A percentile compares a stretch with the other conserved stretches of the same genome.
Evolutionary conservation across 768 basidiomycete genomes (phyloP).

Genomic region (Rubroboletus pulcherrimus): DNA sequence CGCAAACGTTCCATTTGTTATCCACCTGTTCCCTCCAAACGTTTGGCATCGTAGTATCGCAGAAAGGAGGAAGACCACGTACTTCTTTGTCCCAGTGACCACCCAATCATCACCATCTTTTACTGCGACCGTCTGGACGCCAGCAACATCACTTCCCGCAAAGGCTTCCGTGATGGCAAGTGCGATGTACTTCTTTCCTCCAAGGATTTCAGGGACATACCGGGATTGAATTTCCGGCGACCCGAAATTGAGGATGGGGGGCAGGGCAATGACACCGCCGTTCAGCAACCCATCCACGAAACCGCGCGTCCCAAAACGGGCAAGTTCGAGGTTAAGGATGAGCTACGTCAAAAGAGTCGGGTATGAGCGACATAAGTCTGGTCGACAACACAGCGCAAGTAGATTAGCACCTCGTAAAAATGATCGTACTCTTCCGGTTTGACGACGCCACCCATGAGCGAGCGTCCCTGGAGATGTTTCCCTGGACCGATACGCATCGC

Average conservation of each 20-base stretch:
- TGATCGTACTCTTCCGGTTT: conserved; percentile 88
- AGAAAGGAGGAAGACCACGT: conserved; percentile 11
- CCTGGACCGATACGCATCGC: conserved; percentile 75
- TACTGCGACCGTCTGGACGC: conserved; percentile 80
- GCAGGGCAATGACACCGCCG: conserved; percentile 81
- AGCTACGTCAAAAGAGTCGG: conserved; percentile 38
- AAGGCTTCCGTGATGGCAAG: conserved; percentile 94
- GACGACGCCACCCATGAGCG: conserved; percentile 75
- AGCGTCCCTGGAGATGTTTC: conserved; percentile 79
- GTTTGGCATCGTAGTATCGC: not conserved
- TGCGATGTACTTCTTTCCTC: conserved; percentile 80
- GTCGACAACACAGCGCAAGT: not conserved
- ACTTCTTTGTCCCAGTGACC: conserved; percentile 94
- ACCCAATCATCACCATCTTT: conserved; percentile 85
- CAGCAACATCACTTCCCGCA: conserved; percentile 82
- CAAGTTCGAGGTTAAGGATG: conserved; percentile 78
- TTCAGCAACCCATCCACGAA: conserved; percentile 85
- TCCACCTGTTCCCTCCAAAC: conserved; percentile 56
- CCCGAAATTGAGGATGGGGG: conserved; percentile 87
- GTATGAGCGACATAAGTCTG: not conserved
- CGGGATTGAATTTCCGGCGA: conserved; percentile 65
- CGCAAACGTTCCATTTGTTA: conserved; percentile 81
- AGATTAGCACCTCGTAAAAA: conserved; percentile 75
- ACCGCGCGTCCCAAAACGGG: conserved; percentile 79
- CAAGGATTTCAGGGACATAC: conserved; percentile 69